These are phyloP conservation scores for Monascus purpureus DNA, from an alignment of 495 filamentous ascomycete species.

Conservation along the genomic window DNA sequence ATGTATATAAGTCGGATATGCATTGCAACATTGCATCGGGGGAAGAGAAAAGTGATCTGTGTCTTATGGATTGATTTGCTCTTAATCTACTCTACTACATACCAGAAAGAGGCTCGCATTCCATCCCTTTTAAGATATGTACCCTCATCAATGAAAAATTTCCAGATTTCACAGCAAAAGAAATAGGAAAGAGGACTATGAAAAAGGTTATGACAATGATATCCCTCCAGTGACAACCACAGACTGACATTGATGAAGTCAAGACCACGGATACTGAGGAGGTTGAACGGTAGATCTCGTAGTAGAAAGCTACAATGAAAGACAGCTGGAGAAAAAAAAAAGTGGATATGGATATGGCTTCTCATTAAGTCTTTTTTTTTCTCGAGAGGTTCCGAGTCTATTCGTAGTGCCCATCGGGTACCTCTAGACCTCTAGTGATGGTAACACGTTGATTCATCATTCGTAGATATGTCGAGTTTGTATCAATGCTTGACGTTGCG, in stretches of 20 bases:
- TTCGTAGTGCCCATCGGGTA: no score
- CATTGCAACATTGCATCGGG: background rate
- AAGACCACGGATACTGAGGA: conserved; percentile 40
- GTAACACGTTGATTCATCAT: no score
- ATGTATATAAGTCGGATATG: background rate
- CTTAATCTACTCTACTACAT: no score
- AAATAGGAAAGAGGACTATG: conserved; percentile 1
- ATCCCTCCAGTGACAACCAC: conserved; percentile 40
- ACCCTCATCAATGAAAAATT: conserved; percentile 10
- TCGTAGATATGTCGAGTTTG: no score
- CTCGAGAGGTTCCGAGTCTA: no score
- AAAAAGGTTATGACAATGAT: conserved; percentile 11
- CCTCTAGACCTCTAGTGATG: no score
- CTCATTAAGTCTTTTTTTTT: no score
- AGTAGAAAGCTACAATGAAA: background rate
- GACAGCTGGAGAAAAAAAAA: background rate
- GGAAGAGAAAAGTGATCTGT: no score
- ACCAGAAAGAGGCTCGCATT: no score
- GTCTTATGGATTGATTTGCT: no score
- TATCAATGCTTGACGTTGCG: no score
- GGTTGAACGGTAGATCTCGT: conserved; percentile 10
- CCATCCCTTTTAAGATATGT: conserved; percentile 15
- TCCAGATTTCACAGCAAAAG: conserved; percentile 5
- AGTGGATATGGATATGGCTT: no score
- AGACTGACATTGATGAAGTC: conserved; percentile 31